A percentile compares a stretch with the other conserved stretches of the same genome.
Evolutionary conservation across 1,284 basidiomycete genomes (phyloP).

Genomic region (Polyporus tsugae): DNA sequence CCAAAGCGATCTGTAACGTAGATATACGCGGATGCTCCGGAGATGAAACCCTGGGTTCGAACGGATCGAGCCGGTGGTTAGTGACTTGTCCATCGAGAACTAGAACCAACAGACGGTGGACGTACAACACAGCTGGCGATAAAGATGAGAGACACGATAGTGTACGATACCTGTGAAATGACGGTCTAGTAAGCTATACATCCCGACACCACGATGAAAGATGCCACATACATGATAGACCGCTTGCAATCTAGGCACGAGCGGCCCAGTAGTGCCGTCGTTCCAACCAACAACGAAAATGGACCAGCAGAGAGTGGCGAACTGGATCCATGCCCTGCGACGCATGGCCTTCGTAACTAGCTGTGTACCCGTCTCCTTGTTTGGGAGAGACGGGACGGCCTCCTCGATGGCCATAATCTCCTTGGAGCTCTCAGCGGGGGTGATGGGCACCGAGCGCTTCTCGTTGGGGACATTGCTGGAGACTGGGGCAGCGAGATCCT

Average conservation of each 20-base stretch:
- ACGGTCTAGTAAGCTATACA: background rate
- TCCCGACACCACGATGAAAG: background rate
- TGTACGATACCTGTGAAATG: conserved; percentile 47
- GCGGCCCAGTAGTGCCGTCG: conserved; percentile 66
- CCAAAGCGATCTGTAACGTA: conserved; percentile 59
- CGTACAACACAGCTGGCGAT: conserved; percentile 59
- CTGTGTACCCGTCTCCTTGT: background rate
- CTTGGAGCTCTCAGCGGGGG: background rate
- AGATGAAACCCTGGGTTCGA: conserved; percentile 52
- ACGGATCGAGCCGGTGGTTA: background rate
- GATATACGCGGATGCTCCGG: conserved; percentile 57
- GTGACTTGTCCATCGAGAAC: background rate
- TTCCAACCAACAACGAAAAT: conserved; percentile 66
- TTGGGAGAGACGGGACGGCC: background rate
- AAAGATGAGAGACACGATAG: conserved; percentile 64
- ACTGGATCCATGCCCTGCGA: conserved; percentile 44
- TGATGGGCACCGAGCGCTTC: background rate
- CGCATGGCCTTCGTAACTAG: conserved; percentile 25
- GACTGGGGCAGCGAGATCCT: background rate
- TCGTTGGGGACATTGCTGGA: background rate
- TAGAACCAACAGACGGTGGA: background rate
- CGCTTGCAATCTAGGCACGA: conserved; percentile 63
- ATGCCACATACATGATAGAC: conserved; percentile 53
- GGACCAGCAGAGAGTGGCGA: conserved; percentile 49
- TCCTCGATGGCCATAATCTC: background rate